A percentile compares a stretch with the other conserved stretches of the same genome.
phyloP scores from a whole-genome alignment of 805 yeast species.

The Jamesozyma spencerorum region DNA sequence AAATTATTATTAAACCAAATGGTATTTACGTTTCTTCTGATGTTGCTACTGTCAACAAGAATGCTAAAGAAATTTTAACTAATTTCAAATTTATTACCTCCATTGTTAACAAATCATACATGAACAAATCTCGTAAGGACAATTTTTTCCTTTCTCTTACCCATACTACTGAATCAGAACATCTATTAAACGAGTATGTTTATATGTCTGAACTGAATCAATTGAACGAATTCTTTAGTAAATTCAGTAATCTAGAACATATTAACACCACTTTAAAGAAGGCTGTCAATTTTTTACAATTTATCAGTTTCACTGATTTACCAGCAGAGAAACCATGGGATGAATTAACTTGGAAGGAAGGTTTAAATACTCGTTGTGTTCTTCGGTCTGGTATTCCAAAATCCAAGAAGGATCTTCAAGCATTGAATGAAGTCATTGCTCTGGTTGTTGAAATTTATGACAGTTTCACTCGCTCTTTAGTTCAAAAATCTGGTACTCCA shows the following conservation, averaged over 20 bases:
- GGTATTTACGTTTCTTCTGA: constrained; percentile 23
- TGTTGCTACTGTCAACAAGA: constrained; percentile 20
- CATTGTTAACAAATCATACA: constrained; percentile 72
- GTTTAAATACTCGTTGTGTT: constrained; percentile 40
- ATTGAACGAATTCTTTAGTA: constrained; percentile 50
- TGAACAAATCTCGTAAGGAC: constrained; percentile 66
- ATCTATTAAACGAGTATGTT: constrained; percentile 66
- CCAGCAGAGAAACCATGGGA: constrained; percentile 60
- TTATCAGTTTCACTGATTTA: constrained; percentile 76
- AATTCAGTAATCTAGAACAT: constrained; percentile 3
- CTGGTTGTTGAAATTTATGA: constrained; percentile 56
- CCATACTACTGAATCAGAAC: constrained; percentile 61
- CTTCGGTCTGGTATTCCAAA: constrained; percentile 47
- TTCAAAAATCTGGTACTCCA: constrained; percentile 34
- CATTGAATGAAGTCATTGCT: constrained; percentile 41
- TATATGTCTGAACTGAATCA: constrained; percentile 87
- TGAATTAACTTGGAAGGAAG: constrained; percentile 45
- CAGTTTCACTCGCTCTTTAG: constrained; percentile 35
- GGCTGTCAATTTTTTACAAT: constrained; percentile 45
- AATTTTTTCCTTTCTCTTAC: constrained; percentile 81
- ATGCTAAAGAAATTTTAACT: constrained; percentile 38
- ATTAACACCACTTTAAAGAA: constrained; percentile 36
- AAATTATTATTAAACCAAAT: constrained; percentile 49
- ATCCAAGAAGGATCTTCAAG: constrained; percentile 40
- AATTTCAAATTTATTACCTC: constrained; percentile 61